These are phyloP conservation scores for Phytopythium ostracodes DNA, from an alignment of 352 stramenopile species.

Conservation along the genomic window DNA sequence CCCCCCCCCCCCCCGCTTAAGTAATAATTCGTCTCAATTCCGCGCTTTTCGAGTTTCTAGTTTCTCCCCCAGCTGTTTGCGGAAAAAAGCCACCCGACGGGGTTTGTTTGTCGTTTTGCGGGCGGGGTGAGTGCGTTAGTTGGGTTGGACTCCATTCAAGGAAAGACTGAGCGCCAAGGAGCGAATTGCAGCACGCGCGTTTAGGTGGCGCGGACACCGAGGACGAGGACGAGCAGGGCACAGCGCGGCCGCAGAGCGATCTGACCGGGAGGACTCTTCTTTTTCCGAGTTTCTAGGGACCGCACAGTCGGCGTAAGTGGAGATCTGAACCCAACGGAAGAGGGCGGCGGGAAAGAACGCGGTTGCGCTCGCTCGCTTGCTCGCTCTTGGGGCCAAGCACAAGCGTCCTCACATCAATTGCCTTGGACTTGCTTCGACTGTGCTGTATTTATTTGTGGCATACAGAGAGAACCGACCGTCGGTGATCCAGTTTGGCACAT, in stretches of 20 bases:
- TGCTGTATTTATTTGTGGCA: too few relatives aligned
- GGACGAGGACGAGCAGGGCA: neutral
- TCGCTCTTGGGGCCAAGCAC: too few relatives aligned
- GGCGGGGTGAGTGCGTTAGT: neutral
- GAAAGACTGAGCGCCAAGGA: neutral
- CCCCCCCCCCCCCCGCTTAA: too few relatives aligned
- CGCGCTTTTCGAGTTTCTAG: neutral
- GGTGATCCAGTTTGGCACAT: neutral
- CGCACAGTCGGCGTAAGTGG: neutral
- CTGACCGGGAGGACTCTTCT: neutral
- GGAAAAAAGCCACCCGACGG: neutral
- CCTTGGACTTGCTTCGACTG: too few relatives aligned
- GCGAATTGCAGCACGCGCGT: neutral
- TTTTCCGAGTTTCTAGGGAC: neutral
- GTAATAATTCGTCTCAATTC: neutral
- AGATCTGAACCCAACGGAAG: slow-evolving; percentile 1
- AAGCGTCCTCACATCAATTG: neutral
- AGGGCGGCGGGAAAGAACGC: neutral
- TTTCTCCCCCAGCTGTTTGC: neutral
- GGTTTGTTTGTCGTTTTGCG: neutral
- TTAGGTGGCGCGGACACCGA: neutral
- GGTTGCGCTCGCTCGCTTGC: neutral
- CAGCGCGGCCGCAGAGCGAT: neutral
- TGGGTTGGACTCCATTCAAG: slow-evolving; percentile 2
- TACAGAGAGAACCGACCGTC: neutral